These are phyloP conservation scores for Colletotrichum eremochloae DNA, from an alignment of 2,329 filamentous ascomycete species.

Conservation along the genomic window DNA sequence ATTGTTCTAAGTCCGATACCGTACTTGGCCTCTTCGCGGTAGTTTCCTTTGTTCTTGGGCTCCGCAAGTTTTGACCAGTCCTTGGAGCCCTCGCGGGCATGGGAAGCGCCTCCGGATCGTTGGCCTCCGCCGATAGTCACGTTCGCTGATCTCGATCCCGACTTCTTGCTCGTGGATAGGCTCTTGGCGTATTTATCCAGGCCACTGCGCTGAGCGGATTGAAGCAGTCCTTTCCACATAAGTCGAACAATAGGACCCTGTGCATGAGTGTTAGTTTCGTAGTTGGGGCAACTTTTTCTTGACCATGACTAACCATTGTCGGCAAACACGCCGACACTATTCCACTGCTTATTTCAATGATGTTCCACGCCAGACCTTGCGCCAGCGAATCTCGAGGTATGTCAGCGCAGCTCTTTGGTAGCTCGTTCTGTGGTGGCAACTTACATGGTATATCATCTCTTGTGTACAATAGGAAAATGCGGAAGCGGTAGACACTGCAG, in stretches of 20 bases:
- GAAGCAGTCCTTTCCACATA: constrained; percentile 32
- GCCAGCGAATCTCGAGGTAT: constrained; percentile 14
- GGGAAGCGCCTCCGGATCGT: constrained; percentile 18
- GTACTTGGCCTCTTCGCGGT: constrained; percentile 37
- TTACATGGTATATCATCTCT: constrained; percentile 34
- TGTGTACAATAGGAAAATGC: constrained; percentile 27
- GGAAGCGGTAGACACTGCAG: constrained; percentile 34
- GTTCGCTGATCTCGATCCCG: constrained; percentile 14
- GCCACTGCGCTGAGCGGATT: constrained; percentile 25
- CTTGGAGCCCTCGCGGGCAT: constrained; percentile 9
- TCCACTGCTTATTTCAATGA: constrained; percentile 38
- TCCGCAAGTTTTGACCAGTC: constrained; percentile 31
- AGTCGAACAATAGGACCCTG: constrained; percentile 33
- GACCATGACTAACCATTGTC: constrained; percentile 15
- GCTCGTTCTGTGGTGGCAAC: neutral
- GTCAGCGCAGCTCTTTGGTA: neutral
- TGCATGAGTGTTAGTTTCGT: neutral
- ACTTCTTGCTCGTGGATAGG: constrained; percentile 25
- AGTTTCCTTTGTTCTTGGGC: neutral
- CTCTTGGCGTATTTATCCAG: constrained; percentile 11
- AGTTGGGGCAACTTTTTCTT: too few relatives aligned
- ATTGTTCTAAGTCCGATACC: constrained; percentile 44
- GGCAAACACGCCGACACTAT: constrained; percentile 38
- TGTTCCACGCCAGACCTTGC: constrained; percentile 36
- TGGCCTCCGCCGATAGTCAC: constrained; percentile 35